Conservation (phyloP, 768 basidiomycete species). For the Cyclocybe cylindracea region DNA sequence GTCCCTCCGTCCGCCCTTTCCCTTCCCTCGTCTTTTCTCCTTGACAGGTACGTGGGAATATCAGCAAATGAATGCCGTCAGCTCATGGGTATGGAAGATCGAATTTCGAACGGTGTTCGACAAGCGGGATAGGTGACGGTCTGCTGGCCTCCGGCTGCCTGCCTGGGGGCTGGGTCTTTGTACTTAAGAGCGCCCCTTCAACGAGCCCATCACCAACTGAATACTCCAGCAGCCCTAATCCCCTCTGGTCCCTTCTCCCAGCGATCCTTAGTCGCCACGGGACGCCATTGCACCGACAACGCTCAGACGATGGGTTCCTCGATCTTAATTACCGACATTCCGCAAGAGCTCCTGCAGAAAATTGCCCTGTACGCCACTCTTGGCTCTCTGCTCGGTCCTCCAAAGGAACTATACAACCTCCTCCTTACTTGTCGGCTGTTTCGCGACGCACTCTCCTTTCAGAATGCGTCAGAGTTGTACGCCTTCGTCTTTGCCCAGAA, state of each 20-base stretch:
- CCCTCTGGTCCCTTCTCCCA: not conserved
- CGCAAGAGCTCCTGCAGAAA: conserved; percentile 35
- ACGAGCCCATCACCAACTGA: not conserved
- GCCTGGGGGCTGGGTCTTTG: too few species aligned
- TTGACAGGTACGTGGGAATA: conserved; percentile 17
- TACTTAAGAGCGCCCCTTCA: too few species aligned
- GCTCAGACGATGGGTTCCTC: conserved; percentile 30
- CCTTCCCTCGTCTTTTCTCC: conserved; percentile 9
- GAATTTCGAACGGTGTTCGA: conserved; percentile 6
- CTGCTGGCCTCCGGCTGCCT: too few species aligned
- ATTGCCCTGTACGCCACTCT: conserved; percentile 32
- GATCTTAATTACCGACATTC: conserved; percentile 23
- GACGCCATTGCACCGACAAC: too few species aligned
- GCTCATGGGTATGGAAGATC: conserved; percentile 15
- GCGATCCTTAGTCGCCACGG: too few species aligned
- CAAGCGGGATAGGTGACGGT: not conserved
- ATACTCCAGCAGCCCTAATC: conserved; percentile 3
- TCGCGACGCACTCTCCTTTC: conserved; percentile 23
- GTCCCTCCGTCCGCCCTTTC: too few species aligned
- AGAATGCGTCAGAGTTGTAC: conserved; percentile 30
- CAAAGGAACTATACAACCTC: conserved; percentile 29
- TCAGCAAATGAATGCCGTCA: conserved; percentile 24
- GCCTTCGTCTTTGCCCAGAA: conserved; percentile 42
- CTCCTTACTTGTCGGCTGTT: conserved; percentile 34
- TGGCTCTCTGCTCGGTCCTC: conserved; percentile 31